phyloP scores from a whole-genome alignment of 2,329 filamentous ascomycete genomes.

The Thermothelomyces thermophilus region DNA sequence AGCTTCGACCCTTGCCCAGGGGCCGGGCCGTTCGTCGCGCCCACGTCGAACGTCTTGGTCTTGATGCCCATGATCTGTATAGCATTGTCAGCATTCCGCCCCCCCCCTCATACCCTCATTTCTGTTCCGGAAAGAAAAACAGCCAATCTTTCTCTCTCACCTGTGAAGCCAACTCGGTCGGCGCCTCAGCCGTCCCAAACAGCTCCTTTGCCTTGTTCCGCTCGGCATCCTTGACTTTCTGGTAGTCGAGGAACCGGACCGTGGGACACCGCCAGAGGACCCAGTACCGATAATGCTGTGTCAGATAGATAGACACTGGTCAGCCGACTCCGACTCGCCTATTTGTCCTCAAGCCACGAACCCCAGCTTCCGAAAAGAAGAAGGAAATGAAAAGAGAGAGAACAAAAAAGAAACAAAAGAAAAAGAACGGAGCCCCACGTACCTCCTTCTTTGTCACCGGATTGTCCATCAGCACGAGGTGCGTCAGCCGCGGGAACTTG shows the following conservation, averaged over 20 bases:
- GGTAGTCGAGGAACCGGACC: slow-evolving; percentile 86
- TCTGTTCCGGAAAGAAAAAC: not conserved
- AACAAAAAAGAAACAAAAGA: slow-evolving; percentile 11
- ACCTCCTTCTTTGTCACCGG: slow-evolving; percentile 91
- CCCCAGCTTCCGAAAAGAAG: too few relatives aligned
- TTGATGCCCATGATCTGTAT: slow-evolving; percentile 73
- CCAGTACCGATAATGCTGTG: slow-evolving; percentile 85
- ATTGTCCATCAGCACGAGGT: slow-evolving; percentile 78
- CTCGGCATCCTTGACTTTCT: slow-evolving; percentile 84
- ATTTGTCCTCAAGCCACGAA: too few relatives aligned
- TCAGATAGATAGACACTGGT: slow-evolving; percentile 12
- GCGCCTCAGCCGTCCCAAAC: slow-evolving; percentile 73
- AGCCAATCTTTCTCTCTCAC: slow-evolving; percentile 32
- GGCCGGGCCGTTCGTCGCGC: slow-evolving; percentile 36
- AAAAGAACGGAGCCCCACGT: slow-evolving; percentile 29
- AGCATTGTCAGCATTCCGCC: not conserved
- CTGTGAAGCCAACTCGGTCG: slow-evolving; percentile 72
- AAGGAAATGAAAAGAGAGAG: not conserved
- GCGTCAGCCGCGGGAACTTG: slow-evolving; percentile 62
- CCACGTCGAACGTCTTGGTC: slow-evolving; percentile 64
- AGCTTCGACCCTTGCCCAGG: slow-evolving; percentile 49
- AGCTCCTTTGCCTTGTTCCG: slow-evolving; percentile 68
- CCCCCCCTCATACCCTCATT: too few relatives aligned
- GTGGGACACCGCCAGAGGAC: slow-evolving; percentile 78
- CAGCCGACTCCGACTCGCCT: too few relatives aligned